Evolutionary conservation across 2,329 filamentous ascomycete genomes (phyloP), one percentile per base, ranked within the genome.

Genomic region (Paraconiothyrium sp.): DNA sequence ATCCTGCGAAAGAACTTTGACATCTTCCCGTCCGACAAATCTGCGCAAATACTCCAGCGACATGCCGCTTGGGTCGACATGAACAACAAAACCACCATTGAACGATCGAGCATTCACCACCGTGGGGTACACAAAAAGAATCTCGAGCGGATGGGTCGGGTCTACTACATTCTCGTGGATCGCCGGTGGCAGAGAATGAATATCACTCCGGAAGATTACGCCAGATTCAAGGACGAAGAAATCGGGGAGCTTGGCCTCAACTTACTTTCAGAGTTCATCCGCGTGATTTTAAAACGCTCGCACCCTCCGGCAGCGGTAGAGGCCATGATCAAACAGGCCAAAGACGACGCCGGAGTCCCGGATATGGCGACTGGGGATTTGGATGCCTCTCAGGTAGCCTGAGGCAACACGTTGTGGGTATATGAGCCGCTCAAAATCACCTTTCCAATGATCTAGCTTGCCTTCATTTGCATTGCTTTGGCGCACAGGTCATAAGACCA

Each of bases 41-140:
- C 63, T 14, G 63, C 55, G 1, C 37, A 59, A 7, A 70, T 73
- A n/a, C 14, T 79, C 24, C 66, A 72, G 49, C 62, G 58, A 14
- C 74, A 77, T 35, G 61, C 73, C 51, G 71, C 72, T 11, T 76
- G 72, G 72, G 64, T 74, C 9, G 72, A 74, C 22, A 56, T 76
- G 61, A 52, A 58, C 24, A 58, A 56, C 14, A 66, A 67, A 1
- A 58, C 63, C 13, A 47, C 58, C 9, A 46, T 51, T 8, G 59
- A 61, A 4, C 58, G 65, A 24, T 51, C 49, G 1, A 56, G 63
- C 30, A 68, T 70, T 59, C 57, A 63, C 7, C 68, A 67, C 13
- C 67, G 62, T 20, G 63, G 63, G 4, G 49, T 57, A 3, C 63
- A 68, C 27, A 60, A 58, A 11, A 59, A 57, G 16, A 69, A 66